phyloP scores from a whole-genome alignment of 148 eudicot species.

The Vaccinium myrtillus region DNA sequence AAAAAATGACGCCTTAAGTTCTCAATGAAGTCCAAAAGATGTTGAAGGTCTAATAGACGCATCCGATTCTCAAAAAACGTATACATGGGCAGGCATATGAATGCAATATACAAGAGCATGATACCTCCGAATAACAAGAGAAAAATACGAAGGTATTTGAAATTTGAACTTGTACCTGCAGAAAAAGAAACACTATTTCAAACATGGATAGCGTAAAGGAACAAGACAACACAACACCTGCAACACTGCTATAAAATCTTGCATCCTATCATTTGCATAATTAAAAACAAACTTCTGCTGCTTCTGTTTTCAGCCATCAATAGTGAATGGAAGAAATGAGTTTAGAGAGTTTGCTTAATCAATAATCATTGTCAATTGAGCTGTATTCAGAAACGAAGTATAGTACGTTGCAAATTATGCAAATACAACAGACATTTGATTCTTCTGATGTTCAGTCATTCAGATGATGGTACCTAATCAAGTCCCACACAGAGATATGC shows the following conservation, averaged over 20 bases:
- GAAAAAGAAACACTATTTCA: slow-evolving; percentile 8
- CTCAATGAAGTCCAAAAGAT: not conserved
- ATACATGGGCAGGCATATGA: not conserved
- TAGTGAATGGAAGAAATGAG: not conserved
- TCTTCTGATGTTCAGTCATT: not conserved
- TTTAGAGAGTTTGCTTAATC: not conserved
- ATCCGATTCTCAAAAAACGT: not conserved
- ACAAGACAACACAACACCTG: not conserved
- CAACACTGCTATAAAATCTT: not conserved
- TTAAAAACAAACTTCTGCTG: not conserved
- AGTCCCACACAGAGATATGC: not conserved
- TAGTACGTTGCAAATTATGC: not conserved
- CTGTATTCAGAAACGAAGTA: not conserved
- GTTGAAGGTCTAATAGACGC: not conserved
- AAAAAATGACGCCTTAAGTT: not conserved
- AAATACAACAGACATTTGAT: not conserved
- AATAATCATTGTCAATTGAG: not conserved
- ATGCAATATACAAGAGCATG: not conserved
- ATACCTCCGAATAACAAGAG: slow-evolving; percentile 92
- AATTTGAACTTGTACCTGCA: slow-evolving; percentile 96
- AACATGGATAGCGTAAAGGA: not conserved
- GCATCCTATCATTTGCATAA: not conserved
- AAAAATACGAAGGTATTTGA: slow-evolving; percentile 89
- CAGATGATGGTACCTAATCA: not conserved
- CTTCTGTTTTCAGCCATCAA: not conserved